phyloP scores from a whole-genome alignment of 176 grass and related monocot species.

The Leersia perrieri region DNA sequence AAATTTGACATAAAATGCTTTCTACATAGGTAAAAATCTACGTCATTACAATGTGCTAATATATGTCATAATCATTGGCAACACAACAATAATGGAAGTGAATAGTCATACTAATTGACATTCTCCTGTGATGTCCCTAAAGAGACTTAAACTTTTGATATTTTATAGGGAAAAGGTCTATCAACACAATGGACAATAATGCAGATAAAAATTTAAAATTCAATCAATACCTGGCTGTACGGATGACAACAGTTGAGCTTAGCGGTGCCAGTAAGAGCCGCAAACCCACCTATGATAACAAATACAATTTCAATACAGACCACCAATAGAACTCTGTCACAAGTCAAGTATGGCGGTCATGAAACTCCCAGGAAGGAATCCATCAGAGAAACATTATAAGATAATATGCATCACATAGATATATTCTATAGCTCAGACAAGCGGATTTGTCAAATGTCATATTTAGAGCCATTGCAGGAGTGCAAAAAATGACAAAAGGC shows the following conservation, averaged over 20 bases:
- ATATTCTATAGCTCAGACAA: not conserved
- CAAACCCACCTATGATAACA: slow-evolving; percentile 36
- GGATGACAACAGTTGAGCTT: slow-evolving; percentile 40
- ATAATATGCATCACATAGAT: not conserved
- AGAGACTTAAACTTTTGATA: not conserved
- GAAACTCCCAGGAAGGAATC: slow-evolving; percentile 15
- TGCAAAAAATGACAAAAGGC: not conserved
- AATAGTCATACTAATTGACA: not conserved
- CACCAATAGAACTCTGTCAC: slow-evolving; percentile 1
- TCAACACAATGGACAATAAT: not conserved
- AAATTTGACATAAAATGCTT: slow-evolving; percentile 1
- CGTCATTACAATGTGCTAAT: not conserved
- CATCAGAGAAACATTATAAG: not conserved
- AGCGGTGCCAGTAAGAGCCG: slow-evolving; percentile 51
- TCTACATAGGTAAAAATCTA: slow-evolving; percentile 2
- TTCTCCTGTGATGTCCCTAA: not conserved
- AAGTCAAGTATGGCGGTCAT: not conserved
- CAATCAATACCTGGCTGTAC: slow-evolving; percentile 45
- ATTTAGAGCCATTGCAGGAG: slow-evolving; percentile 7
- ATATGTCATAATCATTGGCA: not conserved
- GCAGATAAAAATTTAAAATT: not conserved
- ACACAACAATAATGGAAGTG: not conserved
- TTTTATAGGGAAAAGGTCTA: not conserved
- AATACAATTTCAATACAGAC: slow-evolving; percentile 11
- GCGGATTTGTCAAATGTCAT: not conserved